Base-by-base conservation (phyloP, 345 rosid species). In the Camelina neglecta region DNA sequence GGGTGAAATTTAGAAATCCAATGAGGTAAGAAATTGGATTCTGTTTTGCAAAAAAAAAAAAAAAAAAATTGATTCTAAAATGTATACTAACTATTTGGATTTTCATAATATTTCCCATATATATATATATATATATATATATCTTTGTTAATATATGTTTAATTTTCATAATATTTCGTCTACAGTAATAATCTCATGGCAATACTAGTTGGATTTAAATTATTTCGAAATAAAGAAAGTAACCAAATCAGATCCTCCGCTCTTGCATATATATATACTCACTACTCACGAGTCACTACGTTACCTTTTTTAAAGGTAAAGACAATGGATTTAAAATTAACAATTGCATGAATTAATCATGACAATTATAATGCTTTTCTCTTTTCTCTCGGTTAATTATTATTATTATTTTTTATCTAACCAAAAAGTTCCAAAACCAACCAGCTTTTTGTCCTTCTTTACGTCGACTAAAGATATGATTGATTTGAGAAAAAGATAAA, bases 381-480 rank as follows among this genome's bases (percentile, higher is more conserved):
- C 61, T 71, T 77, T 49, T 56, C 71, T 31, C 68, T 65, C 47
- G 31, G 80, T 70, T 47, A 18, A 1, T 38, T 38, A n/a, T n/a
- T n/a, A n/a, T 38, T 33, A 7, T 35, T 35, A 7, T 55, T 70
- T 55, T 56, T 45, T 21, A 29, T 75, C 45, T 51, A 68, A 68
- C 31, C 33, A 15, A 69, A 26, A 75, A 68, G 66, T 47, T 55
- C 11, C 42, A 38, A 63, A 70, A 70, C 66, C 31, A 63, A 35
- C 48, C 75, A 64, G 71, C 60, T 71, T 77, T 76, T 42, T 33
- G 5, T 9, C 4, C 60, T 63, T 70, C 54, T 63, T 63, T 70
- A 64, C 67, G 66, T 76, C 36, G 71, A 13, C 80, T 47, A 63
- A 54, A 47, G 55, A 58, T 11, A 71, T 58, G 73, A 72, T 72